These are phyloP conservation scores for Austroboletus eburneus DNA, from an alignment of 768 basidiomycete species.

Conservation along the genomic window DNA sequence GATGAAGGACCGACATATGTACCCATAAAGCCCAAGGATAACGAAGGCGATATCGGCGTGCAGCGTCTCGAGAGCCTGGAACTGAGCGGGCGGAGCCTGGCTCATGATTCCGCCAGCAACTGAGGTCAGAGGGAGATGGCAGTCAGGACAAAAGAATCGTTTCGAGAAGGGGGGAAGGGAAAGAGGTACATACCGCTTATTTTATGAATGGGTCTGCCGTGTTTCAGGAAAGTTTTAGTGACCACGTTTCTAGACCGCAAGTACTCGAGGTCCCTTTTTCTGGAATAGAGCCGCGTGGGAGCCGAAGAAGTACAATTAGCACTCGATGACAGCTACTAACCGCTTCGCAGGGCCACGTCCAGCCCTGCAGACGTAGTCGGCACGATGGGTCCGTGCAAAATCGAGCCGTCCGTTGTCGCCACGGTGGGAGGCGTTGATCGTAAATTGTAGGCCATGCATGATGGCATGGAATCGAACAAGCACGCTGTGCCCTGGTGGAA, in stretches of 20 bases:
- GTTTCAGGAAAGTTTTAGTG: conserved; percentile 2
- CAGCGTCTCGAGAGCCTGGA: neutral
- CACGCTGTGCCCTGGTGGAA: no score
- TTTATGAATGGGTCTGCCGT: neutral
- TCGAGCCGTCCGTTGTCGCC: no score
- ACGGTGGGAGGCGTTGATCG: no score
- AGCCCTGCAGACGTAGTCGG: no score
- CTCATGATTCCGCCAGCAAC: neutral
- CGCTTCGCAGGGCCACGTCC: no score
- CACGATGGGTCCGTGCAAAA: no score
- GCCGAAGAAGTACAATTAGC: neutral
- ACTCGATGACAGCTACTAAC: neutral
- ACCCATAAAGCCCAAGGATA: conserved; percentile 19
- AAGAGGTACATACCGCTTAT: neutral
- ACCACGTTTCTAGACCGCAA: conserved; percentile 1
- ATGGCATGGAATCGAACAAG: no score
- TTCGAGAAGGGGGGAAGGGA: no score
- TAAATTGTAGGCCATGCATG: no score
- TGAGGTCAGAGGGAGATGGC: neutral
- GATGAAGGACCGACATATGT: neutral
- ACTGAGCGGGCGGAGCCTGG: neutral
- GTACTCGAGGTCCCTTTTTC: neutral
- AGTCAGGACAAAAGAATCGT: no score
- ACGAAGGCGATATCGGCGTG: conserved; percentile 5
- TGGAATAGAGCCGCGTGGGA: neutral